Evolutionary conservation across 164 flowering plant genomes (phyloP), one percentile per base, ranked within the genome.

Genomic region (Warburgia ugandensis): DNA sequence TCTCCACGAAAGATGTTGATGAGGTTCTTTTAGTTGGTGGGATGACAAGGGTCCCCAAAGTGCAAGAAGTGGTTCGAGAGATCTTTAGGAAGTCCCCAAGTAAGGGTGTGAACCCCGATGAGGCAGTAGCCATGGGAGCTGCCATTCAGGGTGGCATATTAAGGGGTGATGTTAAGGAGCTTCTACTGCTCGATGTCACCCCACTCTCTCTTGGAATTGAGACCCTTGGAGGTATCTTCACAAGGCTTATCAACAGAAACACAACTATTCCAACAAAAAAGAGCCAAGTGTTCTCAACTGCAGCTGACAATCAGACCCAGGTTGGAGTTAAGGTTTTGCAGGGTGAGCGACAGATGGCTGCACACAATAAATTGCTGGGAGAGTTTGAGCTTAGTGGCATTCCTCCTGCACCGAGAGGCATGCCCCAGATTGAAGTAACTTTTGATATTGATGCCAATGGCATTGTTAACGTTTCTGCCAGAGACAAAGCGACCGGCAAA

Each of bases 71-170:
- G 19, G 76, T 72, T 6, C 1, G 50, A 7, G 68, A 65, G 27
- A 62, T 72, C 3, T 65, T 68, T 53, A 68, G 73, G n/a, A 68
- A 65, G 58, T 29, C 19, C 6, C 73, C 76, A 2, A 68, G 68
- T 55, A 68, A 68, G 37, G 65, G 70, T 1, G 73, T 72, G 12
- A 68, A 68, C 39, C 76, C 76, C 14, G 76, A 72, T 42, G 73
- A 72, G 35, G 73, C 71, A 7, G 76, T 72, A 33, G 76, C 76
- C 6, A 55, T 72, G 65, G 76, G 73, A 29, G 73, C 73, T 43
- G 73, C 73, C 26, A 68, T 72, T 9, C 70, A 68, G 27, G 71
- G 76, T 10, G 76, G 70, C 27, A 61, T 68, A 14, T 60, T 68
- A 5, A 46, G 58, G 21, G 76, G 73, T 16, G 73, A 72, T 43